Conservation (phyloP, 2,329 filamentous ascomycete species). For the Aschersonia sp. region DNA sequence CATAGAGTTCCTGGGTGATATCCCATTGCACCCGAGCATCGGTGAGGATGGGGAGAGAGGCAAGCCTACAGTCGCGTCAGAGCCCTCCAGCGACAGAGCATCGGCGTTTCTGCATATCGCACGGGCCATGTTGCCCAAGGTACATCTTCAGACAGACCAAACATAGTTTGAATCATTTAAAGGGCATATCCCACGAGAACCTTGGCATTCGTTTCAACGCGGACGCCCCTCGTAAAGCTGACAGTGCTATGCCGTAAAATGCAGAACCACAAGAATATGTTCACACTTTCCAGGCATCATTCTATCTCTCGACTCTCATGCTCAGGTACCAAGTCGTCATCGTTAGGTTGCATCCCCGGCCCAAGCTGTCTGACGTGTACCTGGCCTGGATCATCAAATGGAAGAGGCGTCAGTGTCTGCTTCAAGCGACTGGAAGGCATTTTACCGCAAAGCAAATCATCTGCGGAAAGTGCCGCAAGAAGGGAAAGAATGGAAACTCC, state of each 20-base stretch:
- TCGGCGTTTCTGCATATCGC: conserved; percentile 61
- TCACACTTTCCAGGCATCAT: too few species aligned
- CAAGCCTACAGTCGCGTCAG: conserved; percentile 78
- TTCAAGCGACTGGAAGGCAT: conserved; percentile 14
- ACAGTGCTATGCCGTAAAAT: too few species aligned
- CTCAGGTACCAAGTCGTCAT: too few species aligned
- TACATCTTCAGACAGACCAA: conserved; percentile 14
- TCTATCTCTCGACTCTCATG: too few species aligned
- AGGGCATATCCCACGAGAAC: neutral
- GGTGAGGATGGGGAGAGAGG: conserved; percentile 79
- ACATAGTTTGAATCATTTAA: too few species aligned
- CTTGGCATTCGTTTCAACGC: neutral
- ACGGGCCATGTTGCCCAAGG: conserved; percentile 31
- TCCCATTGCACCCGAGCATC: conserved; percentile 75
- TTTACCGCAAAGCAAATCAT: conserved; percentile 15
- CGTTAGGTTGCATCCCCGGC: too few species aligned
- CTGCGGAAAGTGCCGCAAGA: neutral
- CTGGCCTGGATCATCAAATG: neutral
- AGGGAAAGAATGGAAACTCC: neutral
- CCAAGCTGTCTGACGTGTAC: too few species aligned
- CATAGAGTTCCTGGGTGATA: conserved; percentile 73
- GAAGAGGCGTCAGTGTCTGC: conserved; percentile 28
- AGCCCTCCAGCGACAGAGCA: conserved; percentile 62
- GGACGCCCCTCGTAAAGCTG: too few species aligned
- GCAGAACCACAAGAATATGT: too few species aligned